A percentile compares a stretch with the other conserved stretches of the same genome.
phyloP scores from a whole-genome alignment of 2,329 filamentous ascomycete species.

The Endocalyx cinctus region DNA sequence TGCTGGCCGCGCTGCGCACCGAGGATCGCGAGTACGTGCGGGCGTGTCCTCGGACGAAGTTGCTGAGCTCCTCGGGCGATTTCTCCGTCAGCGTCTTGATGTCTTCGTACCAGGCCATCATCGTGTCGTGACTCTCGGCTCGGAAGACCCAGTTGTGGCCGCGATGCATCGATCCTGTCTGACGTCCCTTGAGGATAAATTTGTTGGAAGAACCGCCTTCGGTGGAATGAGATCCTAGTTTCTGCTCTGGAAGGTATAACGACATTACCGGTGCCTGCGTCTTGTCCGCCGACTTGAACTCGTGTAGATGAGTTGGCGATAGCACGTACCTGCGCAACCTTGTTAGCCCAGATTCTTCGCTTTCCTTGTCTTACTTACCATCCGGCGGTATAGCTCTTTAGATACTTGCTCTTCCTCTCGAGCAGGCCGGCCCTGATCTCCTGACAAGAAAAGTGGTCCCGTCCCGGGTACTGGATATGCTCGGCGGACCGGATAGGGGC shows the following conservation, averaged over 20 bases:
- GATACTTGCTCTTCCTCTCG: conserved; percentile 96
- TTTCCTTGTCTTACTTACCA: conserved; percentile 58
- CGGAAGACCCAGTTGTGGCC: conserved; percentile 70
- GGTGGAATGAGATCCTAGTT: conserved; percentile 85
- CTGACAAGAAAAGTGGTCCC: conserved; percentile 72
- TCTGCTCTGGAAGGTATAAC: conserved; percentile 89
- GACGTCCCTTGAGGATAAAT: conserved; percentile 94
- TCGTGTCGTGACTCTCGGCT: conserved; percentile 77
- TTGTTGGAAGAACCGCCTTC: conserved; percentile 86
- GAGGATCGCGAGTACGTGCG: conserved; percentile 69
- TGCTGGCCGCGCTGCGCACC: conserved; percentile 62
- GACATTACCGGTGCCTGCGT: conserved; percentile 93
- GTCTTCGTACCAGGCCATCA: conserved; percentile 95
- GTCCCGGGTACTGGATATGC: conserved; percentile 87
- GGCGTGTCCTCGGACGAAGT: conserved; percentile 78
- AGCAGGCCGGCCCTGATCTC: conserved; percentile 88
- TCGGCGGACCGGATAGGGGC: conserved; percentile 73
- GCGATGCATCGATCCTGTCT: conserved; percentile 88
- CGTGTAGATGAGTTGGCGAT: conserved; percentile 93
- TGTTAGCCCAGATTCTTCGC: not conserved
- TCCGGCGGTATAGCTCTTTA: conserved; percentile 94
- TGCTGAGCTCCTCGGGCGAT: conserved; percentile 79
- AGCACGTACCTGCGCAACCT: conserved; percentile 72
- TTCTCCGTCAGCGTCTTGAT: conserved; percentile 87
- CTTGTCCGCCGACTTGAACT: conserved; percentile 98